Percentiles rank a stretch among this genome's conserved stretches.
These are phyloP conservation scores for Pichia gijzeniarum DNA, from an alignment of 805 yeast genomes.

Conservation along the genomic window DNA sequence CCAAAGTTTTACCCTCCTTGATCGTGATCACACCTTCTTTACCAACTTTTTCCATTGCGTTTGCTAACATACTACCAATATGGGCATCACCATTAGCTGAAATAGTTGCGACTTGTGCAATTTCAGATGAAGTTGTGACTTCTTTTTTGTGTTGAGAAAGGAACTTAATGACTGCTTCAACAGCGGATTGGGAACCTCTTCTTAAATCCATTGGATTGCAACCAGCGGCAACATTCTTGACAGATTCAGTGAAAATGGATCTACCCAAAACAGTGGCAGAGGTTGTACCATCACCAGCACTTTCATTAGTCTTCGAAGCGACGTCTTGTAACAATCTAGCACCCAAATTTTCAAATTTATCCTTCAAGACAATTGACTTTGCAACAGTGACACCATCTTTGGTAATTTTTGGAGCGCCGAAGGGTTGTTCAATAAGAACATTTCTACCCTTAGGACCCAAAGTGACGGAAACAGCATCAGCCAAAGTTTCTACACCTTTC, in stretches of 20 bases:
- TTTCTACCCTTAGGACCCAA: conserved; percentile 98
- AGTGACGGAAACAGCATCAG: conserved; percentile 94
- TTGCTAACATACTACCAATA: conserved; percentile 84
- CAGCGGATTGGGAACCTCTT: conserved; percentile 96
- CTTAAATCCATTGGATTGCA: conserved; percentile 98
- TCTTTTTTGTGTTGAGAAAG: conserved; percentile 83
- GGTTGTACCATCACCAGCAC: conserved; percentile 98
- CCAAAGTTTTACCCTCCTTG: conserved; percentile 94
- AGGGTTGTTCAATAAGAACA: conserved; percentile 92
- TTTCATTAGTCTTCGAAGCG: conserved; percentile 93
- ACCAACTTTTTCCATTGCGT: conserved; percentile 98
- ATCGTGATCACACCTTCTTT: conserved; percentile 98
- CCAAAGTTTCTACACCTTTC: conserved; percentile 90
- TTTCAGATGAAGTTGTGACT: conserved; percentile 88
- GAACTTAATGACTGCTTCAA: conserved; percentile 82
- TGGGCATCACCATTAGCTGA: conserved; percentile 95
- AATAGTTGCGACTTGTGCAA: conserved; percentile 96
- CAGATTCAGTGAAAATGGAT: conserved; percentile 90
- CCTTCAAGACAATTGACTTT: conserved; percentile 68
- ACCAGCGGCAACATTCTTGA: conserved; percentile 97
- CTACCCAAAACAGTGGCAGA: conserved; percentile 96
- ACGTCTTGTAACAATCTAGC: conserved; percentile 94
- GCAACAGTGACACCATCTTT: conserved; percentile 99
- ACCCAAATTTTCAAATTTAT: conserved; percentile 94
- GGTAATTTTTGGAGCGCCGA: conserved; percentile 96